Evolutionary conservation across 148 eudicot genomes (phyloP).

Genomic region (Simmondsia chinensis): DNA sequence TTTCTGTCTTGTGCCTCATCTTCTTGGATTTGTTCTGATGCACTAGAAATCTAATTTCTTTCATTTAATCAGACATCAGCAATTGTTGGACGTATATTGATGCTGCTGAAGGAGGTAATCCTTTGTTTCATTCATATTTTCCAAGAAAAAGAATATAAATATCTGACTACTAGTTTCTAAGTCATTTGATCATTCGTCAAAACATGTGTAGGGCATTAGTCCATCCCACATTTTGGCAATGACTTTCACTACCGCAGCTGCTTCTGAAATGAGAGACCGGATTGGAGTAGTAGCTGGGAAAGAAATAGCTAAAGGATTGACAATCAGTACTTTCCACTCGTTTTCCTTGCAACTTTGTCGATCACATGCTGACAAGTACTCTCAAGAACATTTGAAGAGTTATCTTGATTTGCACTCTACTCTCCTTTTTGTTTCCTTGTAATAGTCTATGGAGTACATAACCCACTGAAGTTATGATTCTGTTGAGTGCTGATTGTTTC

Average conservation of each 20-base stretch:
- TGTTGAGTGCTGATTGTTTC: no score
- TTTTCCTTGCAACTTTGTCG: constrained; percentile 91
- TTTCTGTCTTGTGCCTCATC: background rate
- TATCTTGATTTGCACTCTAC: no score
- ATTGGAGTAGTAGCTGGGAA: constrained; percentile 83
- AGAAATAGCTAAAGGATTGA: constrained; percentile 67
- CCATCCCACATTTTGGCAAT: constrained; percentile 90
- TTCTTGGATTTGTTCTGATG: background rate
- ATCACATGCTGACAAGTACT: constrained; percentile 89
- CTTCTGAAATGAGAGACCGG: constrained; percentile 94
- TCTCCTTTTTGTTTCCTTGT: no score
- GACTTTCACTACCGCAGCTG: constrained; percentile 99
- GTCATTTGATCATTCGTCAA: no score
- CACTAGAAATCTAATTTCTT: constrained; percentile 3
- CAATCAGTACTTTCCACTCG: constrained; percentile 91
- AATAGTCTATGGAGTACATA: no score
- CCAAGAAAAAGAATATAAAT: no score
- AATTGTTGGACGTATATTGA: constrained; percentile 89
- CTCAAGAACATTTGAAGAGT: no score
- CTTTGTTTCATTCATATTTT: background rate
- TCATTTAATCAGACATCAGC: constrained; percentile 67
- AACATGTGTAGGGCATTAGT: constrained; percentile 49
- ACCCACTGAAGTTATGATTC: no score
- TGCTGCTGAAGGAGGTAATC: constrained; percentile 74
- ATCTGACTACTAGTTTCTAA: no score